phyloP scores from a whole-genome alignment of 331 rosid genomes.

The Dryas integrifolia region DNA sequence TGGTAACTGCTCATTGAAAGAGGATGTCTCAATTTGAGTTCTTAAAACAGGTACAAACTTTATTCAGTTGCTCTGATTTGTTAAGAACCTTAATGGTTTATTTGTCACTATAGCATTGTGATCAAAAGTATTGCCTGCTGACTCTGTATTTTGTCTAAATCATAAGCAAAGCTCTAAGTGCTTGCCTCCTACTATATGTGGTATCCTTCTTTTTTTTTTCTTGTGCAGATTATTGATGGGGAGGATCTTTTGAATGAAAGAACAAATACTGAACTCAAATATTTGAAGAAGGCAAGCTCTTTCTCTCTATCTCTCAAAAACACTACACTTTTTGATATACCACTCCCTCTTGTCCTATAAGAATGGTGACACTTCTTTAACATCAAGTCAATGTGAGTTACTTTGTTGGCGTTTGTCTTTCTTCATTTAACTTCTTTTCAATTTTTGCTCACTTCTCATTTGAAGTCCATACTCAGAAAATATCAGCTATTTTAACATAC shows the following conservation, averaged over 20 bases:
- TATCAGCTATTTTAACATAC: slow-evolving; percentile 19
- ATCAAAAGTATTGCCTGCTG: too few relatives aligned
- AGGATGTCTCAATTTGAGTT: too few relatives aligned
- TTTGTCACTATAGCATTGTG: too few relatives aligned
- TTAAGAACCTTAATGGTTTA: too few relatives aligned
- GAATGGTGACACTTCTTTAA: neutral
- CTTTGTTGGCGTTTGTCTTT: neutral
- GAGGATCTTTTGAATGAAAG: slow-evolving; percentile 78
- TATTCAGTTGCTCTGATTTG: too few relatives aligned
- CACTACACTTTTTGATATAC: neutral
- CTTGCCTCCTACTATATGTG: neutral
- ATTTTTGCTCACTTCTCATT: neutral
- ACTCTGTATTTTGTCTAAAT: too few relatives aligned
- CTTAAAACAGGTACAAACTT: too few relatives aligned
- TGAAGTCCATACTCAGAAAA: neutral
- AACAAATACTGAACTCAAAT: slow-evolving; percentile 76
- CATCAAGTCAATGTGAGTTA: neutral
- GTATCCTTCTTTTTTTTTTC: slow-evolving; percentile 1
- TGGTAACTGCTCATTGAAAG: neutral
- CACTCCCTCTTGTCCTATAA: neutral
- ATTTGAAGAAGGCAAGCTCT: slow-evolving; percentile 68
- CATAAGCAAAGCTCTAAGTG: neutral
- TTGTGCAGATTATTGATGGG: slow-evolving; percentile 72
- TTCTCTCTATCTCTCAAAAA: slow-evolving; percentile 7
- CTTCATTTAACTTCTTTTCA: too few relatives aligned